A percentile compares a stretch with the other conserved stretches of the same genome.
Evolutionary conservation across 768 basidiomycete species (phyloP).

Genomic region (Lactarius tabidus): DNA sequence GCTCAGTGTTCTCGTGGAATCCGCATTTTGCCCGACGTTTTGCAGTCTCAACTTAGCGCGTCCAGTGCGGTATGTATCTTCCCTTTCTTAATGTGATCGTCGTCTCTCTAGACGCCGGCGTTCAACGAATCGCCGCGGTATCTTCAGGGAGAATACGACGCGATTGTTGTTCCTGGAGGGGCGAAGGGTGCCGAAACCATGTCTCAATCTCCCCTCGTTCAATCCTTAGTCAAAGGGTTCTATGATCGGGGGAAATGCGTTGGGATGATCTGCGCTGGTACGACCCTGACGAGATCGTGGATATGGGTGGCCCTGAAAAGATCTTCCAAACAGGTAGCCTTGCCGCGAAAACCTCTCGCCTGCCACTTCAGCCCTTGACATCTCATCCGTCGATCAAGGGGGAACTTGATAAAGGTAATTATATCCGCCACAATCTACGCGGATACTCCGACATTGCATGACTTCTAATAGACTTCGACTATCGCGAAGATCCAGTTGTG

Average conservation of each 20-base stretch:
- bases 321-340: constrained; percentile 29
- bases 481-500: constrained; percentile 70
- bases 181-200: constrained; percentile 74
- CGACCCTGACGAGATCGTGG: constrained; percentile 22
- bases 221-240: constrained; percentile 57
- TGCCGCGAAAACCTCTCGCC: constrained; percentile 56
- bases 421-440: neutral
- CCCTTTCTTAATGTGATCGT: neutral
- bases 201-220: constrained; percentile 53
- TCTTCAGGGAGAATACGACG: constrained; percentile 58
- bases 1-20: constrained; percentile 21
- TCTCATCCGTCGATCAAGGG: constrained; percentile 72
- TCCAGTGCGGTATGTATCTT: constrained; percentile 15
- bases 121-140: neutral
- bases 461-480: constrained; percentile 55
- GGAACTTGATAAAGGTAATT: constrained; percentile 53
- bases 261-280: constrained; percentile 85
- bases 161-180: constrained; percentile 73
- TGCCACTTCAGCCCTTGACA: constrained; percentile 63
- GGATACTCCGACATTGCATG: neutral
- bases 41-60: constrained; percentile 6
- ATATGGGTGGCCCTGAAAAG: neutral
- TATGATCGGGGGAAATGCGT: constrained; percentile 53
- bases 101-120: neutral
- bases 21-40: constrained; percentile 20